Evolutionary conservation across 2,329 filamentous ascomycete genomes (phyloP).

Genomic region (Talaromyces rugulosus): DNA sequence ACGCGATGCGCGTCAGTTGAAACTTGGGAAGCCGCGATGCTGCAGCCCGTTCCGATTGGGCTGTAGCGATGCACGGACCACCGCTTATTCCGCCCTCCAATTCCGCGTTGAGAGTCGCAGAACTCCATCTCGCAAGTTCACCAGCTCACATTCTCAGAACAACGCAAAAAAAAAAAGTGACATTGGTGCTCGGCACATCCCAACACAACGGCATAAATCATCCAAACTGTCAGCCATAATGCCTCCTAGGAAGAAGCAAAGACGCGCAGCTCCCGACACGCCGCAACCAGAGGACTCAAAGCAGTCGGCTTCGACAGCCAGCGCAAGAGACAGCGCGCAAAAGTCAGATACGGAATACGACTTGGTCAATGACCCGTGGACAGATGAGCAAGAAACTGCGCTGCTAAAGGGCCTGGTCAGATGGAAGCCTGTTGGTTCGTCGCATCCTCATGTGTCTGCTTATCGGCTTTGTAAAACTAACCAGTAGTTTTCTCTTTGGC

Average conservation of each 20-base stretch:
- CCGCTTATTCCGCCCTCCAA: constrained; percentile 21
- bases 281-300: constrained; percentile 25
- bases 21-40: background rate
- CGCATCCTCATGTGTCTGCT: background rate
- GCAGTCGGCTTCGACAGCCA: constrained; percentile 25
- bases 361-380: constrained; percentile 72
- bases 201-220: background rate
- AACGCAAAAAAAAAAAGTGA: background rate
- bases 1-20: constrained; percentile 3
- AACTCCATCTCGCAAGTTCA: background rate
- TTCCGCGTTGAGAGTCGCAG: background rate
- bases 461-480: background rate
- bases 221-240: constrained; percentile 18
- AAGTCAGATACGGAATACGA: constrained; percentile 42
- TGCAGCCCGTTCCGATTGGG: constrained; percentile 13
- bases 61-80: constrained; percentile 21
- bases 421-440: constrained; percentile 89
- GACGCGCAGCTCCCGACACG: constrained; percentile 33
- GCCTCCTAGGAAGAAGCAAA: constrained; percentile 60
- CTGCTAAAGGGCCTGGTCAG: constrained; percentile 88
- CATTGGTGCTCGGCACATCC: background rate
- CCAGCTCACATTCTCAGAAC: background rate
- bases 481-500: constrained; percentile 9
- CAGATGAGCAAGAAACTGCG: constrained; percentile 88
- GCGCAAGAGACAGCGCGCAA: constrained; percentile 24